Base-by-base conservation (phyloP, 2,329 filamentous ascomycete genomes). In the Phaeomoniella chlamydospora region DNA sequence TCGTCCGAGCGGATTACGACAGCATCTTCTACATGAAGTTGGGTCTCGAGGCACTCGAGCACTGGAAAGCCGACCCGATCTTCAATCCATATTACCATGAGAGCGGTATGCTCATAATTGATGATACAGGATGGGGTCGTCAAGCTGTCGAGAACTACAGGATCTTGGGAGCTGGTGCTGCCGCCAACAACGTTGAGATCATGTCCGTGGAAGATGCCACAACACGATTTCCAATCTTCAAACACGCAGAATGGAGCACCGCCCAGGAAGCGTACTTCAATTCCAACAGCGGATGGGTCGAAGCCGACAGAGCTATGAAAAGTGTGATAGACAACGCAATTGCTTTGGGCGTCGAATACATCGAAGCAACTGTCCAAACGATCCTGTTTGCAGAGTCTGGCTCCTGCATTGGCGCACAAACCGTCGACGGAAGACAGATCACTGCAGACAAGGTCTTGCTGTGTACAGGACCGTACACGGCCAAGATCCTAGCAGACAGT, bases 251-350 rank as follows among this genome's bases (percentile, higher is more conserved):
- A 38, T 78, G 75, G 45, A 59, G 57, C 0, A 70, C 63, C 2
- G 72, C 69, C 32, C 72, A 67, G 44, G 68, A 74, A 44, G 70
- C 77, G 2, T 57, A 75, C 11, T 55, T 77, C 31, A 78, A 78
- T 57, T 67, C 62, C 40, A 67, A 62, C 18, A 72, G 70, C 49
- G 74, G 74, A 1, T 79, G 72, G 71, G 73, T 65, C 4, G 71
- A 70, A n/a, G 74, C 75, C 2, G 70, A 69, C 2, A 70, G 76
- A 43, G 63, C 65, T 18, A 49, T 79, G 40, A 52, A 59, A 35
- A 68, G 66, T 2, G 61, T 77, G 5, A 77, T 71, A 1, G 61
- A 64, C 19, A 58, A 59, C 38, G 61, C 61, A 12, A 45, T 77
- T 4, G 59, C 65, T 33, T 50, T 72, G 4, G 74, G 75, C 1